Base-by-base conservation (phyloP, 2,329 filamentous ascomycete species). In the Fusarium burgessii region DNA sequence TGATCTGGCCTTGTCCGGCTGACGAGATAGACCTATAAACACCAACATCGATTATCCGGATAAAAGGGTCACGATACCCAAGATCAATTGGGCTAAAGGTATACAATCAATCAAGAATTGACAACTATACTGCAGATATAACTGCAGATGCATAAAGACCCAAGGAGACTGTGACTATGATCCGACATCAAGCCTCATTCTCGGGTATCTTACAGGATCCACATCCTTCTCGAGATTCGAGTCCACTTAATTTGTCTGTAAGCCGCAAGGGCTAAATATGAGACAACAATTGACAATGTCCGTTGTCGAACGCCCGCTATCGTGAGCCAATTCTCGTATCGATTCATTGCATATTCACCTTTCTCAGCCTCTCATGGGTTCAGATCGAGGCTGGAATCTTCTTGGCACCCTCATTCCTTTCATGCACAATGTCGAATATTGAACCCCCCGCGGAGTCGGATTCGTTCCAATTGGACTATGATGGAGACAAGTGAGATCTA, bases 391-490 rank as follows among this genome's bases (percentile, higher is more conserved):
- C 64, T 71, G 63, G 57, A 51, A 61, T 23, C 33, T n/a, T 54
- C 36, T 43, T 54, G 56, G 66, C 62, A 62, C 51, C 66, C 60
- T 36, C 63, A 64, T 67, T 62, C 59, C 69, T 62, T 64, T 66
- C 59, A 66, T 69, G 62, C 60, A 72, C 65, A 63, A 62, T 61
- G 61, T 66, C 58, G 43, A 63, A 69, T 68, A 59, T 71, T 49
- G 52, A 76, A 68, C 72, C 55, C 47, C 46, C 60, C 62, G 63
- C 66, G 61, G 69, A 57, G 36, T 42, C 62, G 65, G 61, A 50
- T 62, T 38, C 13, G 13, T 72, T 70, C 70, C 70, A 74, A 76
- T 76, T 76, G 70, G 74, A 29, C 23, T n/a, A 36, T n/a, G 20
- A 32, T 36, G 23, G 45, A 59, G 54, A 42, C 43, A 63, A 70